These are phyloP conservation scores for Thelonectria discophora DNA, from an alignment of 2,329 filamentous ascomycete genomes.

Conservation along the genomic window DNA sequence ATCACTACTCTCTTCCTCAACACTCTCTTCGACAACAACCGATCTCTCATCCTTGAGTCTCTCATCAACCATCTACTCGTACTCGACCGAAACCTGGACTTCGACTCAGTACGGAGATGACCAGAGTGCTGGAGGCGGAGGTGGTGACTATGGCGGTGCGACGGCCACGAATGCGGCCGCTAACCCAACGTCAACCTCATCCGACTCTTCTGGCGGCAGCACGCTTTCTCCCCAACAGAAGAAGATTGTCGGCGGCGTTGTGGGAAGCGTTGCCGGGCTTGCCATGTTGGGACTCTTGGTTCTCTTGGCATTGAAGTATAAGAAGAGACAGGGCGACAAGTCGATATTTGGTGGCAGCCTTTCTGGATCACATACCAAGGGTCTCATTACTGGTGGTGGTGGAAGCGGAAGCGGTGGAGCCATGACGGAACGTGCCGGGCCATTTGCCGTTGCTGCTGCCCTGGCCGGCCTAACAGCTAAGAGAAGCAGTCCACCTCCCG, in stretches of 20 bases:
- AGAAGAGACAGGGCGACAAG: slow-evolving; percentile 58
- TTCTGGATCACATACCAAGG: slow-evolving; percentile 42
- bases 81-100: slow-evolving; percentile 40
- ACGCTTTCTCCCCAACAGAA: slow-evolving; percentile 47
- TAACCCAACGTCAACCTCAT: slow-evolving; percentile 32
- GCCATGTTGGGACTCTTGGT: slow-evolving; percentile 65
- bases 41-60: slow-evolving; percentile 27
- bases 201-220: slow-evolving; percentile 28
- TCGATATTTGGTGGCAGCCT: slow-evolving; percentile 53
- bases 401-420: slow-evolving; percentile 34
- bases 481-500: slow-evolving; percentile 40
- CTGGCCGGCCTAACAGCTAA: slow-evolving; percentile 58
- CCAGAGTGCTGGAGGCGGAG: slow-evolving; percentile 9
- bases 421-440: slow-evolving; percentile 58
- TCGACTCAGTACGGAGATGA: slow-evolving; percentile 34
- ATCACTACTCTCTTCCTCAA: slow-evolving; percentile 25
- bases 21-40: slow-evolving; percentile 29
- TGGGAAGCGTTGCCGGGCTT: slow-evolving; percentile 66
- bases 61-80: slow-evolving; percentile 38
- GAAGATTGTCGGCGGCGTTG: slow-evolving; percentile 63
- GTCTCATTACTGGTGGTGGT: slow-evolving; percentile 42
- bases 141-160: slow-evolving; percentile 24
- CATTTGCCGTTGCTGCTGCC: slow-evolving; percentile 56
- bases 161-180: slow-evolving; percentile 35
- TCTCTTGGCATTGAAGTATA: slow-evolving; percentile 64